Conservation (phyloP, 202 grass and related monocot genomes). For the Panicum virgatum region DNA sequence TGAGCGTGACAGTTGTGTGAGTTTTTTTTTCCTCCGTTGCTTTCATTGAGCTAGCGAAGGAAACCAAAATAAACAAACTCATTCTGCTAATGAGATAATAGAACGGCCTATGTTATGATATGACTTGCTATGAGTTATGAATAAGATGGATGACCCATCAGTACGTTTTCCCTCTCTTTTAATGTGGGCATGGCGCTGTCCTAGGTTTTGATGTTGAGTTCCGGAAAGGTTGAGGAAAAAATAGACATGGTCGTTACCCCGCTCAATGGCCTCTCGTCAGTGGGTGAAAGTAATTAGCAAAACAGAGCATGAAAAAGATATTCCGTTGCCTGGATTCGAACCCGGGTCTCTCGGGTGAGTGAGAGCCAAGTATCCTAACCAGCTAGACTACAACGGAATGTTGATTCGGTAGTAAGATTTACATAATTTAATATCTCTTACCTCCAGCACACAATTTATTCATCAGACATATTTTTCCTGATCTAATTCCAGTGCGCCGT, state of each 20-base stretch:
- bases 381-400: slow-evolving; percentile 75
- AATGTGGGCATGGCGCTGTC: not conserved
- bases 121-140: not conserved
- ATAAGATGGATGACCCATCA: not conserved
- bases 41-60: slow-evolving; percentile 17
- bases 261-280: too few relatives aligned
- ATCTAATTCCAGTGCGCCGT: not conserved
- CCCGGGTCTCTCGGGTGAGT: slow-evolving; percentile 75
- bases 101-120: not conserved
- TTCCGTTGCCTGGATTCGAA: slow-evolving; percentile 63
- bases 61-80: not conserved
- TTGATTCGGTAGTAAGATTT: too few relatives aligned
- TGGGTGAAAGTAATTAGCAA: too few relatives aligned
- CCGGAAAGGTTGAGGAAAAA: not conserved
- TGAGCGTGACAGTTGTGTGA: not conserved
- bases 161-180: not conserved
- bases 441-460: too few relatives aligned
- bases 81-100: slow-evolving; percentile 1
- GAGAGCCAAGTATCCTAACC: slow-evolving; percentile 79
- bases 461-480: not conserved
- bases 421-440: too few relatives aligned
- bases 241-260: not conserved
- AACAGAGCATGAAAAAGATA: not conserved
- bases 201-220: not conserved
- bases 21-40: not conserved